Evolutionary conservation across 192 early-diverging fungal genomes (phyloP).

Genomic region (Rhizophagus clarus): DNA sequence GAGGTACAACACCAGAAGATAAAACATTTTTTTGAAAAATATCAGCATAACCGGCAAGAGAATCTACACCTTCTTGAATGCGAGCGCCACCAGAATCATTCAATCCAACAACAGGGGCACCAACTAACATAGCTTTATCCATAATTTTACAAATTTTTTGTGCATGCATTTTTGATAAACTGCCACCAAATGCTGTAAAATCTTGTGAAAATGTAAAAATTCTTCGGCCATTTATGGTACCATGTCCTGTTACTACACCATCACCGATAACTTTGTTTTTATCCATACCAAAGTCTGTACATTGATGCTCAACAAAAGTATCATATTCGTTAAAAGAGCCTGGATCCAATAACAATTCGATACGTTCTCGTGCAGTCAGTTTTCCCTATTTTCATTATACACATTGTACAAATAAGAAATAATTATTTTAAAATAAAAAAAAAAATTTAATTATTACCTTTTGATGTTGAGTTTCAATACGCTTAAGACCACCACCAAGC

Average conservation of each 20-base stretch:
- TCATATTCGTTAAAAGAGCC: constrained; percentile 91
- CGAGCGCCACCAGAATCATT: constrained; percentile 98
- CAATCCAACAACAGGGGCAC: constrained; percentile 93
- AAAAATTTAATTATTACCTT: constrained; percentile 54
- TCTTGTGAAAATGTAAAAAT: constrained; percentile 94
- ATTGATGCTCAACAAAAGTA: constrained; percentile 93
- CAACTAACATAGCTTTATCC: constrained; percentile 89
- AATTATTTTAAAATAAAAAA: not conserved
- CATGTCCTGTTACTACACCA: constrained; percentile 95
- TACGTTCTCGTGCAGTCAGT: constrained; percentile 89
- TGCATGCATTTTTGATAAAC: constrained; percentile 84
- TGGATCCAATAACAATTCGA: constrained; percentile 81
- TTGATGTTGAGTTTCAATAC: constrained; percentile 82
- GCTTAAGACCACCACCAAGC: constrained; percentile 78
- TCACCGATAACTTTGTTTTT: constrained; percentile 82
- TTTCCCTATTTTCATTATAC: constrained; percentile 64
- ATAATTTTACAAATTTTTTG: constrained; percentile 93
- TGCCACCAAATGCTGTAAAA: constrained; percentile 92
- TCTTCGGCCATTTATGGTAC: constrained; percentile 88
- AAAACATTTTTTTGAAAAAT: constrained; percentile 93
- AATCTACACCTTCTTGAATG: constrained; percentile 98
- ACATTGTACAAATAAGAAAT: not conserved
- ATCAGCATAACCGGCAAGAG: constrained; percentile 93
- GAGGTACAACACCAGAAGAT: constrained; percentile 92
- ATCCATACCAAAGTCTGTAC: constrained; percentile 89